phyloP scores from a whole-genome alignment of 2,329 filamentous ascomycete species.

The Fusarium euwallaceae region DNA sequence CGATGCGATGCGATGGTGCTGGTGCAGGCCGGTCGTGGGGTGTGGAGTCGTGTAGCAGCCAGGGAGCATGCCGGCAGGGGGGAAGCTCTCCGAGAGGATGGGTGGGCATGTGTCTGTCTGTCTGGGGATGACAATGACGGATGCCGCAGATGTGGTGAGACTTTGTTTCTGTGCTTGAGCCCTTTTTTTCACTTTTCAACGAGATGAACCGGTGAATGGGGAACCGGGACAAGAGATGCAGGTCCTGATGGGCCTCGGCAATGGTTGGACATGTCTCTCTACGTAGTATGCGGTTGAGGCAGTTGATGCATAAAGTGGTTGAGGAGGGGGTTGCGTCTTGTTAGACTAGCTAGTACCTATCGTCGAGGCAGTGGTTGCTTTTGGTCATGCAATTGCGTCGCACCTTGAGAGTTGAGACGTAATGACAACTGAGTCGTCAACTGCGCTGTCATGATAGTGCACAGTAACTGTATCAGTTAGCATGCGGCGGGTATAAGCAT shows the following conservation, averaged over 20 bases:
- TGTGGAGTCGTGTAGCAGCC: slow-evolving; percentile 31
- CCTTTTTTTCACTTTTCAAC: slow-evolving; percentile 7
- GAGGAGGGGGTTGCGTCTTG: slow-evolving; percentile 9
- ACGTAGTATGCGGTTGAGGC: slow-evolving; percentile 16
- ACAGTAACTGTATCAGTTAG: neutral
- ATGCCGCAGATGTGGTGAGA: slow-evolving; percentile 32
- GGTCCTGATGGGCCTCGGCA: slow-evolving; percentile 3
- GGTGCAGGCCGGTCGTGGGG: slow-evolving; percentile 24
- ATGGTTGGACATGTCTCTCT: slow-evolving; percentile 18
- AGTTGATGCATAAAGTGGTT: slow-evolving; percentile 13
- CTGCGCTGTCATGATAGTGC: slow-evolving; percentile 16
- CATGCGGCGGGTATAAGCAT: neutral
- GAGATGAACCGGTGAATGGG: slow-evolving; percentile 5
- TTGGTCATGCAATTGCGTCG: slow-evolving; percentile 16
- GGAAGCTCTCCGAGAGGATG: slow-evolving; percentile 16
- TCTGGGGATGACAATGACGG: slow-evolving; percentile 17
- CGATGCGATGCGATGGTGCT: slow-evolving; percentile 20
- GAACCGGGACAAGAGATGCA: slow-evolving; percentile 16
- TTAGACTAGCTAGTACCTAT: slow-evolving; percentile 5
- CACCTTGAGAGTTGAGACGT: slow-evolving; percentile 16
- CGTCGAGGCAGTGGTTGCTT: slow-evolving; percentile 6
- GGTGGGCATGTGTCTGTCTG: slow-evolving; percentile 7
- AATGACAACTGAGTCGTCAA: slow-evolving; percentile 21
- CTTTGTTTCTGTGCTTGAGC: slow-evolving; percentile 21
- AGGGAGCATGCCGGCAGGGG: slow-evolving; percentile 24